Base-by-base conservation (phyloP, 2,329 filamentous ascomycete genomes). In the Cladophialophora yegresii region DNA sequence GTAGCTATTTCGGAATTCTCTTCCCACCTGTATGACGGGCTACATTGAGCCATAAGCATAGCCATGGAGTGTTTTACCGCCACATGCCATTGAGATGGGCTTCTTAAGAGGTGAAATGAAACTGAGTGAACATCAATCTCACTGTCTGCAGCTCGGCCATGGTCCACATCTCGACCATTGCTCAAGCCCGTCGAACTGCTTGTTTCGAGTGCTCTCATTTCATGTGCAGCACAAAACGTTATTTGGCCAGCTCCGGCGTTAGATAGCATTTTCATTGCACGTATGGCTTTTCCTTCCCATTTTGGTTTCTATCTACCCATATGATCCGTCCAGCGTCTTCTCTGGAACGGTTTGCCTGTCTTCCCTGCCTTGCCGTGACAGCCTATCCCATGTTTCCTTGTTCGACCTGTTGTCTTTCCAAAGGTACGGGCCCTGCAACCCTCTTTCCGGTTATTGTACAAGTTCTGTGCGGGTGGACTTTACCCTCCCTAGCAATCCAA, bases 21-120 rank as follows among this genome's bases (percentile, higher is more conserved):
- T 49, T 2, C 26, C 22, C 7, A 47, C 2, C 23, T 47, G 16
- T 49, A 58, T 30, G 36, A n/a, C n/a, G 16, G 30, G 4, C 22
- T n/a, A 51, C 47, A 26, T 53, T n/a, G 1, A 32, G n/a, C 43
- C 45, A 51, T 51, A 51, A 20, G 45, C 57, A 51, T 51, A 59
- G 57, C 47, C 2, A 36, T 28, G 28, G 30, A 33, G 40, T 32
- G 26, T 45, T 58, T n/a, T 40, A 16, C 36, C 33, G 33, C 33
- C 36, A 16, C 43, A 22, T n/a, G n/a, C 3, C n/a, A 47, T 28
- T 10, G 10, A 13, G 9, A 36, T 10, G 4, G 33, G 12, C 33
- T 4, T 36, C 33, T 4, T 36, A 36, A 13, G 16, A n/a, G 36
- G 16, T 16, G 13, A n/a, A 6, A 6, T 40, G 36, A 40, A 40